Percentiles rank a stretch among this genome's conserved stretches.
Conservation (phyloP, 2,329 filamentous ascomycete species). For the Didymella pomorum region DNA sequence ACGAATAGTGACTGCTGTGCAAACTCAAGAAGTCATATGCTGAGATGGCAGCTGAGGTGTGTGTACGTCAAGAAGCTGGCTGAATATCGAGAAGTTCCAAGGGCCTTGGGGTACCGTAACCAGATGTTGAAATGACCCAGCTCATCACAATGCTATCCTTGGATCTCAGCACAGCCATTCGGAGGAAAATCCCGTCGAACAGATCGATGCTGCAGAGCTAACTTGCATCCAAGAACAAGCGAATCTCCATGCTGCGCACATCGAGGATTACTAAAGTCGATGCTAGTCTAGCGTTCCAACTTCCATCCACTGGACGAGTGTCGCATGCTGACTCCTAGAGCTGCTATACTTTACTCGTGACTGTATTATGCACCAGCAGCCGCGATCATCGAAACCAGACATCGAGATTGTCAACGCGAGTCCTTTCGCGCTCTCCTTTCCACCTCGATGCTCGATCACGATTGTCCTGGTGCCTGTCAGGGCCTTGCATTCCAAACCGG, state of each 20-base stretch:
- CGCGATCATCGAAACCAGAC: not conserved
- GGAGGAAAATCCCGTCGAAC: not conserved
- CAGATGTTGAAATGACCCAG: not conserved
- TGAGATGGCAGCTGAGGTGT: not conserved
- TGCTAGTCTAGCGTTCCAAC: not conserved
- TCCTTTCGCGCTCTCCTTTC: not conserved
- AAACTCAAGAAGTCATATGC: slow-evolving; percentile 1
- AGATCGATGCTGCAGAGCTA: not conserved
- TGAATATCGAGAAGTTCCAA: not conserved
- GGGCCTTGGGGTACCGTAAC: not conserved
- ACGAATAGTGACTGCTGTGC: not conserved
- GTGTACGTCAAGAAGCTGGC: not conserved
- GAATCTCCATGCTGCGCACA: slow-evolving; percentile 6
- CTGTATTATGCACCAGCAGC: not conserved
- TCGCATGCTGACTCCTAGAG: not conserved
- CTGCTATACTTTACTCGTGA: not conserved
- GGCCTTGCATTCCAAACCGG: slow-evolving; percentile 8
- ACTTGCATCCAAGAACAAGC: not conserved
- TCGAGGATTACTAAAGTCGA: slow-evolving; percentile 6
- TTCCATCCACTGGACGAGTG: not conserved
- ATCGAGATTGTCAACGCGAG: not conserved
- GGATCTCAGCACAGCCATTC: not conserved
- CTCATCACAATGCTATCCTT: not conserved
- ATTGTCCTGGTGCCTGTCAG: slow-evolving; percentile 5
- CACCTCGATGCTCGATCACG: slow-evolving; percentile 4